Evolutionary conservation across 2,329 filamentous ascomycete genomes (phyloP).

Genomic region (Pestalotiopsis fici): DNA sequence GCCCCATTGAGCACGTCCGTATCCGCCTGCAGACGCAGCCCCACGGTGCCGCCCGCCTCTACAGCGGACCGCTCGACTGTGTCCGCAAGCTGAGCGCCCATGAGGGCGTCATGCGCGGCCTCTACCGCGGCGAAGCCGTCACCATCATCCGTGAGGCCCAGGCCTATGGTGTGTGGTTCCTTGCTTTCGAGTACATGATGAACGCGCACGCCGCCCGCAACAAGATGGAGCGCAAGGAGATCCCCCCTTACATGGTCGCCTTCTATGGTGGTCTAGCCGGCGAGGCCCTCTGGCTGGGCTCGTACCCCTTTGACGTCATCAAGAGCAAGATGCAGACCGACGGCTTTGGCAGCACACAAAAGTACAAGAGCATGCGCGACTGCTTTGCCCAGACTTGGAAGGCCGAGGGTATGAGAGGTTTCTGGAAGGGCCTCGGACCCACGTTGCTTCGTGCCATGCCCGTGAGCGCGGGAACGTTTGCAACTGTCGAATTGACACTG

Average conservation of each 20-base stretch:
- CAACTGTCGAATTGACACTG: constrained; percentile 72
- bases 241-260: constrained; percentile 84
- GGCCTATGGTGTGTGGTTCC: constrained; percentile 95
- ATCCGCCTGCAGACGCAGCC: constrained; percentile 96
- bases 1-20: constrained; percentile 94
- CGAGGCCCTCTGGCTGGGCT: constrained; percentile 88
- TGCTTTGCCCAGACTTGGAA: constrained; percentile 84
- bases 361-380: constrained; percentile 82
- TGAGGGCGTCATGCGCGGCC: constrained; percentile 68
- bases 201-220: constrained; percentile 83
- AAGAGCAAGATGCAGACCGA: constrained; percentile 99
- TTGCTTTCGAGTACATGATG: constrained; percentile 96
- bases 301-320: constrained; percentile 94
- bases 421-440: constrained; percentile 93
- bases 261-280: constrained; percentile 91
- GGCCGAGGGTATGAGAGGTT: constrained; percentile 76
- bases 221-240: constrained; percentile 70
- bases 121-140: constrained; percentile 87
- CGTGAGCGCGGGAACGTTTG: constrained; percentile 96
- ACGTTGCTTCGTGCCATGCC: constrained; percentile 95
- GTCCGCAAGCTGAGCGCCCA: constrained; percentile 75
- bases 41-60: constrained; percentile 77
- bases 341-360: constrained; percentile 73
- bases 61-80: constrained; percentile 85
- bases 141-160: constrained; percentile 88